Base-by-base conservation (phyloP, 1,284 basidiomycete species). In the Porogramme epimiltina region DNA sequence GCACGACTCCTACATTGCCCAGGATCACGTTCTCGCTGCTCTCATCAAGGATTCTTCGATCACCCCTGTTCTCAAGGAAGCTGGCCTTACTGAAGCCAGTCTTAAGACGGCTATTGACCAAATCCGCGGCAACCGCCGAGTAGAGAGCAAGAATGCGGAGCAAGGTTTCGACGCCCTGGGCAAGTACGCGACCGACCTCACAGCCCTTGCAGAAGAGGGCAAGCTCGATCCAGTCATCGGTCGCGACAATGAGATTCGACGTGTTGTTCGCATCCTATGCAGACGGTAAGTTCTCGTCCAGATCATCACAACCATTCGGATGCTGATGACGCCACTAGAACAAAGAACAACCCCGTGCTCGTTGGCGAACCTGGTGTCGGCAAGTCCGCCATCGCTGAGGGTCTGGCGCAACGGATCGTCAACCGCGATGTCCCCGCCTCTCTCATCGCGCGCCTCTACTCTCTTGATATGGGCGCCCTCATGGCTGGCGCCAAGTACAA, bases 401-500 rank as follows among this genome's bases (percentile, higher is more conserved):
- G 95, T 38, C 85, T 99, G 15, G 96, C 97, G 0, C 95, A 98
- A 69, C 87, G 97, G 48, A 97, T 98, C 56, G 86, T 98, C 66
- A 94, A 96, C 65, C 86, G 94, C 49, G 94, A 98, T 70, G 94
- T 98, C 4, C 95, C 95, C 23, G 92, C 92, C n/a, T 84, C 80
- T 53, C 80, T 97, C 24, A 79, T 97, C 48, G 85, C 86, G 33
- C 83, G 91, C 26, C 78, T 98, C n/a, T 92, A 85, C 64, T 91
- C 87, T 47, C 78, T 95, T 22, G 95, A 98, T 69, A 91, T 98
- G 86, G 96, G 94, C 59, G 91, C 95, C 0, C 81, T 98, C 54
- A 96, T 95, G 90, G 93, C 95, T 5, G 94, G 96, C 47, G 95
- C 94, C 31, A 95, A 93, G 70, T 96, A 93, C 77, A 94, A 93